phyloP scores from a whole-genome alignment of 179 eudicot species.

The Silene noctiflora region DNA sequence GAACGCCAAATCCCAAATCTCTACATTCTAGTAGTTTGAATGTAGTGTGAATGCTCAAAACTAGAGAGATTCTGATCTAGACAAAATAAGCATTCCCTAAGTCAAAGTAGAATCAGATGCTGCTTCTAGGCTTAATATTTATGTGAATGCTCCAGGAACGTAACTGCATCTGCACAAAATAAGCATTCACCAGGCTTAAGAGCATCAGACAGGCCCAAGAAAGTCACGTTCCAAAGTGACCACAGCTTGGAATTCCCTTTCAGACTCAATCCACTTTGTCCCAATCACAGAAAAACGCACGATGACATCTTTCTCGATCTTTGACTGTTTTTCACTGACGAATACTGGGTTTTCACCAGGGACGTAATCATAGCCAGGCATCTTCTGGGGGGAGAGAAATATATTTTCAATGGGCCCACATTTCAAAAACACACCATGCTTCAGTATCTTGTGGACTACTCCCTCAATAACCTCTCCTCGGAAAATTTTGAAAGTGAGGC shows the following conservation, averaged over 20 bases:
- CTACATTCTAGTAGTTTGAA: neutral
- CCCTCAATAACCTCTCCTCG: constrained; percentile 61
- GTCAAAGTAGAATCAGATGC: neutral
- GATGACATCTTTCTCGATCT: constrained; percentile 57
- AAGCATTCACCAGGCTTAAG: neutral
- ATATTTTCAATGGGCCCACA: constrained; percentile 64
- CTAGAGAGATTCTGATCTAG: neutral
- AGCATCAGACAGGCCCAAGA: constrained; percentile 51
- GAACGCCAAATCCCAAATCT: neutral
- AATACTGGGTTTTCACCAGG: constrained; percentile 68
- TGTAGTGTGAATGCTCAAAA: neutral
- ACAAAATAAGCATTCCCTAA: constrained; percentile 7
- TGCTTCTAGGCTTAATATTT: neutral
- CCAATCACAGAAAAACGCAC: constrained; percentile 58
- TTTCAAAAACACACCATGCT: constrained; percentile 60
- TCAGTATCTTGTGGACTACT: constrained; percentile 55
- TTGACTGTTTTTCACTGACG: constrained; percentile 49
- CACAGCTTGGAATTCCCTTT: constrained; percentile 58
- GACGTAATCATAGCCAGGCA: constrained; percentile 56
- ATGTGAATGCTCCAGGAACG: constrained; percentile 3
- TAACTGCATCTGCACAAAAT: constrained; percentile 12
- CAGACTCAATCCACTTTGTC: constrained; percentile 56
- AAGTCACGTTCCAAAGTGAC: constrained; percentile 65
- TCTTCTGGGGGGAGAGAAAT: constrained; percentile 53
- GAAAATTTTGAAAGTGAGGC: constrained; percentile 51